phyloP scores from a whole-genome alignment of 495 filamentous ascomycete genomes.

The Aeminium ludgeri region DNA sequence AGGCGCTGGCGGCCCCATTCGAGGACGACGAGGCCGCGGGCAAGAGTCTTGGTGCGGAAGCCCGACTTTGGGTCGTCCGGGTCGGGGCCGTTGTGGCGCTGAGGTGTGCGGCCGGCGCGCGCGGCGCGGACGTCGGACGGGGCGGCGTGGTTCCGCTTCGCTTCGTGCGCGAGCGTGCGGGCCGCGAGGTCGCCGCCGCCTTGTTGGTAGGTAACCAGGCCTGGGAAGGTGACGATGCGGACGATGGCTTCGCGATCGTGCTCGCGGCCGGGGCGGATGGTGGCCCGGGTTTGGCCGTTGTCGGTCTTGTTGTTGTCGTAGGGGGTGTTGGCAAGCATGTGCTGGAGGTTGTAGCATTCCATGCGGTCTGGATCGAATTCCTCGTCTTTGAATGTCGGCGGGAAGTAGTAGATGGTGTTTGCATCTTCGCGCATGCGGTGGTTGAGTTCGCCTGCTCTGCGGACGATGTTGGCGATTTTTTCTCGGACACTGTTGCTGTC shows the following conservation, averaged over 20 bases:
- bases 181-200: constrained; percentile 4
- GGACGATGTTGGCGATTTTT: neutral
- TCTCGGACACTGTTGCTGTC: neutral
- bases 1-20: constrained; percentile 12
- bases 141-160: neutral
- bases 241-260: constrained; percentile 5
- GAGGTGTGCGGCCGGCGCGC: no score
- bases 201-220: constrained; percentile 2
- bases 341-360: constrained; percentile 5
- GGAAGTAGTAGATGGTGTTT: constrained; percentile 3
- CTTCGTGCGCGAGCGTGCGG: neutral
- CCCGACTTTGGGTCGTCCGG: neutral
- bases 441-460: neutral
- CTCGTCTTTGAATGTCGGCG: constrained; percentile 10
- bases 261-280: neutral
- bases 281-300: constrained; percentile 1
- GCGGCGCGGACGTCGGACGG: neutral
- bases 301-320: neutral
- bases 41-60: constrained; percentile 3
- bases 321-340: constrained; percentile 2
- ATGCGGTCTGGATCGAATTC: constrained; percentile 7
- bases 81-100: no score
- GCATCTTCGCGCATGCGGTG: constrained; percentile 1
- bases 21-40: constrained; percentile 1
- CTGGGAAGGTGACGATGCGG: constrained; percentile 7